Percentiles rank a stretch among this genome's conserved stretches.
Evolutionary conservation across 257 asterid species (phyloP).

Genomic region (Striga asiatica): DNA sequence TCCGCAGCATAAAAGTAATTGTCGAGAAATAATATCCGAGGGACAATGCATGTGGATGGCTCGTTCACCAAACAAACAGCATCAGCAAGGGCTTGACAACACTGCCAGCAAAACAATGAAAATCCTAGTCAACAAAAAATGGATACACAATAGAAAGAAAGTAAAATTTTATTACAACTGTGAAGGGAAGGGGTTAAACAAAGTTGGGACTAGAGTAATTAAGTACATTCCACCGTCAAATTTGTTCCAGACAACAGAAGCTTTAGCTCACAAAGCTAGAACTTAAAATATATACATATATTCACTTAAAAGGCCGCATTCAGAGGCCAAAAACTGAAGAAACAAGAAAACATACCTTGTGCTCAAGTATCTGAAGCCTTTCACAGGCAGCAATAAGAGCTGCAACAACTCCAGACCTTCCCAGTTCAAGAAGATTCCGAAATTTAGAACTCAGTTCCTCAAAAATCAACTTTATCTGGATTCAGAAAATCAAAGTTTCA

Average conservation of each 20-base stretch:
- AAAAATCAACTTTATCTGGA: slow-evolving; percentile 62
- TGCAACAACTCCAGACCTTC: slow-evolving; percentile 86
- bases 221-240: neutral
- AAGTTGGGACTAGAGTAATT: too few species aligned
- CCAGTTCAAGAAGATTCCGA: slow-evolving; percentile 63
- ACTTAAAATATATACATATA: neutral
- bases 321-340: neutral
- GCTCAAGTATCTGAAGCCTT: slow-evolving; percentile 57
- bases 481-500: too few species aligned
- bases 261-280: neutral
- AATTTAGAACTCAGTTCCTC: slow-evolving; percentile 71
- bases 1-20: slow-evolving; percentile 43
- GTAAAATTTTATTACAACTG: neutral
- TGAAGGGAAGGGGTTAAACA: neutral
- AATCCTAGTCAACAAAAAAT: slow-evolving; percentile 9
- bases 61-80: slow-evolving; percentile 51
- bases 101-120: slow-evolving; percentile 36
- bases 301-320: slow-evolving; percentile 2
- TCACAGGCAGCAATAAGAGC: slow-evolving; percentile 76
- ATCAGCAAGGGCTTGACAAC: slow-evolving; percentile 78
- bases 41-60: slow-evolving; percentile 48
- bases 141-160: neutral
- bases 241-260: too few species aligned
- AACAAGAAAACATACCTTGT: slow-evolving; percentile 29
- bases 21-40: slow-evolving; percentile 70